These are phyloP conservation scores for Pseudogymnoascus verrucosus DNA, from an alignment of 2,329 filamentous ascomycete species.

Conservation along the genomic window DNA sequence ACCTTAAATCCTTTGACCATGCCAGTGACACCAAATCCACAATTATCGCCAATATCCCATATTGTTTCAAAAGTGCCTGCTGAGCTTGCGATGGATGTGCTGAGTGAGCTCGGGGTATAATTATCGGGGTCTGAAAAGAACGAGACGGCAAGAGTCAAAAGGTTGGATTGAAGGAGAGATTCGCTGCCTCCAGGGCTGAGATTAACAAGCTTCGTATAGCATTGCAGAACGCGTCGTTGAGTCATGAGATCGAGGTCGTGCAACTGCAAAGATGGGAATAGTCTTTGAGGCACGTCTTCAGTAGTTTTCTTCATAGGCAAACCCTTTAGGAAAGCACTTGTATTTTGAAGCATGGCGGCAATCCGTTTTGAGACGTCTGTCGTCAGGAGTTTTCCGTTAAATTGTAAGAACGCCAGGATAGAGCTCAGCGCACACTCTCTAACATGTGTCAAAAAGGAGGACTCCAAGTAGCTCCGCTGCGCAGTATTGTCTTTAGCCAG, in stretches of 20 bases:
- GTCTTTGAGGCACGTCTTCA: conserved; percentile 76
- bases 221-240: conserved; percentile 84
- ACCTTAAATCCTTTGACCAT: conserved; percentile 71
- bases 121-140: conserved; percentile 91
- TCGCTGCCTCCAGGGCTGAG: conserved; percentile 83
- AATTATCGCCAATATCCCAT: conserved; percentile 93
- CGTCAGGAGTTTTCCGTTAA: conserved; percentile 84
- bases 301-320: conserved; percentile 75
- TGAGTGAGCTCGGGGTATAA: conserved; percentile 75
- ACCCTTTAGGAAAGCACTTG: conserved; percentile 78
- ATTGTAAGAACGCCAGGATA: conserved; percentile 85
- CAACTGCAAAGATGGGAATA: conserved; percentile 79
- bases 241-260: conserved; percentile 91
- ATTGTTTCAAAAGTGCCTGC: conserved; percentile 86
- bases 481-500: conserved; percentile 86
- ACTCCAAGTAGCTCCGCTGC: conserved; percentile 75
- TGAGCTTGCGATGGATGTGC: conserved; percentile 83
- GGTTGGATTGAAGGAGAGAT: conserved; percentile 79
- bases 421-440: conserved; percentile 89
- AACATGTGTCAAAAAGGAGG: conserved; percentile 89
- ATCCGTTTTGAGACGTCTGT: conserved; percentile 91
- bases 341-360: conserved; percentile 90
- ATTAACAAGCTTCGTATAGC: conserved; percentile 85
- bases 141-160: conserved; percentile 80
- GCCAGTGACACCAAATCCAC: conserved; percentile 86